Percentiles rank a stretch among this genome's conserved stretches.
These are phyloP conservation scores for Lophiotrema nucula DNA, from an alignment of 495 filamentous ascomycete species.

Conservation along the genomic window DNA sequence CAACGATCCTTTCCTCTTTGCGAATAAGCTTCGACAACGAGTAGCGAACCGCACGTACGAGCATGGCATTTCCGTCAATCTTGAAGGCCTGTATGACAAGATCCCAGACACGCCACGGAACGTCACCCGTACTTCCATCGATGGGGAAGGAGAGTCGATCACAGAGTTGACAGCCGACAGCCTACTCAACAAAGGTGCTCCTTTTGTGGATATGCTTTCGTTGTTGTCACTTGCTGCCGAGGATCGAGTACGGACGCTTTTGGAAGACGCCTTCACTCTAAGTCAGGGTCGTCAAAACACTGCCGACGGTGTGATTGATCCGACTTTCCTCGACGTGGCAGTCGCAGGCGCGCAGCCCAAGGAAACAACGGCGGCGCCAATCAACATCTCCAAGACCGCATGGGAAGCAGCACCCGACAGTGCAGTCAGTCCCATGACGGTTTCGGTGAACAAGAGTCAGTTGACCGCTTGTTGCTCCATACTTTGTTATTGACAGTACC, in stretches of 20 bases:
- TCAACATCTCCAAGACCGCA: slow-evolving; percentile 38
- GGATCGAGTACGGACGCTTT: slow-evolving; percentile 63
- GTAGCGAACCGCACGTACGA: slow-evolving; percentile 52
- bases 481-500: neutral
- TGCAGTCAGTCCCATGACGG: slow-evolving; percentile 35
- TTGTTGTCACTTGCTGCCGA: slow-evolving; percentile 73
- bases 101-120: slow-evolving; percentile 42
- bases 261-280: slow-evolving; percentile 68
- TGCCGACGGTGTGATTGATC: slow-evolving; percentile 69
- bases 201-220: slow-evolving; percentile 70
- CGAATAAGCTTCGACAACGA: slow-evolving; percentile 41
- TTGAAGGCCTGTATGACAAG: slow-evolving; percentile 59
- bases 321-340: slow-evolving; percentile 63
- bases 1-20: slow-evolving; percentile 58
- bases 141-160: slow-evolving; percentile 49
- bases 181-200: slow-evolving; percentile 64
- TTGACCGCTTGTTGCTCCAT: neutral
- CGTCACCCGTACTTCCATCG: slow-evolving; percentile 39
- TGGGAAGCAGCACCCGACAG: slow-evolving; percentile 40
- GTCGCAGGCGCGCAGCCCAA: slow-evolving; percentile 24
- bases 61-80: slow-evolving; percentile 61
- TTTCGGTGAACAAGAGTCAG: slow-evolving; percentile 20
- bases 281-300: slow-evolving; percentile 64
- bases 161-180: slow-evolving; percentile 59
- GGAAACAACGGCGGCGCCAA: slow-evolving; percentile 44